Evolutionary conservation across 2,329 filamentous ascomycete species (phyloP), one percentile per base, ranked within the genome.

Genomic region (Trichoderma hamatum): DNA sequence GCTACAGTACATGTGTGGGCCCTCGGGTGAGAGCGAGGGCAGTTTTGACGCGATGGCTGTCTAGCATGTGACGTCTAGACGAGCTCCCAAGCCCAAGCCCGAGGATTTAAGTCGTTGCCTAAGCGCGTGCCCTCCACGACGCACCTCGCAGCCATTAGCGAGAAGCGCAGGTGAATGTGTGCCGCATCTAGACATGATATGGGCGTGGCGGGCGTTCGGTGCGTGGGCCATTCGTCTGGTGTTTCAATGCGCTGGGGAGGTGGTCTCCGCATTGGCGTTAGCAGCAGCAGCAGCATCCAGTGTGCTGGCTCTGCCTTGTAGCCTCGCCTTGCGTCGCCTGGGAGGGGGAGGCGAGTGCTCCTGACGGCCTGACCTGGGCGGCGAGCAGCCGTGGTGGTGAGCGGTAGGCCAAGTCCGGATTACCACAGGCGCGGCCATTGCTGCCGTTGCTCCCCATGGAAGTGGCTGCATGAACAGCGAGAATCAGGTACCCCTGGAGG

Each of bases 111-210:
- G 54, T 66, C 54, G 63, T 24, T 36, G 54, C 43, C 51, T 66
- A 66, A 58, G 63, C 63, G 63, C 63, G 63, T 56, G 51, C 62
- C 51, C 51, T 26, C 51, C 26, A 30, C 39, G 26, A 65, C 46
- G 32, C 51, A 56, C 51, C 49, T 43, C 6, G 36, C 36, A 65
- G 49, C 49, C 62, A 28, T 19, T 14, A 26, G 36, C 34, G 52
- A 55, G 52, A 66, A 43, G 34, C 52, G 63, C 63, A 54, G n/a
- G 63, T 36, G 36, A 49, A 43, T n/a, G 34, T 21, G 62, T 56
- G 60, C 60, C 21, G 46, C n/a, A 28, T 36, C 14, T 26, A n/a
- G 46, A 13, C 46, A 34, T 24, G 36, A n/a, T 34, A 34, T 54
- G 36, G 52, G 9, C 26, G 21, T 13, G 63, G 19, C 21, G 54